These are phyloP conservation scores for Globisporangium paddicum DNA, from an alignment of 352 stramenopile species.

Conservation along the genomic window DNA sequence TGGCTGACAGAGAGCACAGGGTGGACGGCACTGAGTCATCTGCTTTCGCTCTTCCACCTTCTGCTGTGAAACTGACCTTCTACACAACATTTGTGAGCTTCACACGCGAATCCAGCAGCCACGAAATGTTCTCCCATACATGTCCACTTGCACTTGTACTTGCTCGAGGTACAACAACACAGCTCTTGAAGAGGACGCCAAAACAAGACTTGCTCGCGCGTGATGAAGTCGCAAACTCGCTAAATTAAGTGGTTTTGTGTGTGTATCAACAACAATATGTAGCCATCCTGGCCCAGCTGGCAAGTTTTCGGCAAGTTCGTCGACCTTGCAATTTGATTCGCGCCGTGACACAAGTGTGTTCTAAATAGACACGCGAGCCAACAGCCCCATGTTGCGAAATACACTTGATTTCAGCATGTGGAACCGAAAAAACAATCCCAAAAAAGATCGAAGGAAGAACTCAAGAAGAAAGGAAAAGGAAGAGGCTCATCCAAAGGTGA, in stretches of 20 bases:
- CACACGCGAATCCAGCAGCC: not conserved
- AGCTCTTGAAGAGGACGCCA: too few species aligned
- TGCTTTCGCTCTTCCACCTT: too few species aligned
- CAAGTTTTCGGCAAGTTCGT: too few species aligned
- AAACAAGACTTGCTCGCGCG: too few species aligned
- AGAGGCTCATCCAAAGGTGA: not conserved
- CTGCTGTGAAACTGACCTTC: not conserved
- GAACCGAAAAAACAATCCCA: not conserved
- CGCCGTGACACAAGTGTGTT: not conserved
- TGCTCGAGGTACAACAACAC: too few species aligned
- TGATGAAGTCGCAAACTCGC: too few species aligned
- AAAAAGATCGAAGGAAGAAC: constrained; percentile 9
- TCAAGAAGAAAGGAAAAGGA: constrained; percentile 1
- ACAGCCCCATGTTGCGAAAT: not conserved
- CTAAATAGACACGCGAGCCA: too few species aligned
- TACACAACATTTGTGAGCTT: not conserved
- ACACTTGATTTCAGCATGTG: constrained; percentile 4
- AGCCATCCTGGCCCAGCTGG: not conserved
- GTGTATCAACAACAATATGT: not conserved
- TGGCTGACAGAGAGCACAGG: not conserved
- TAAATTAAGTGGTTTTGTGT: not conserved
- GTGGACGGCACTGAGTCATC: too few species aligned
- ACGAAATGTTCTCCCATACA: not conserved
- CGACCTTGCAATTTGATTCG: not conserved
- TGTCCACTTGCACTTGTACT: not conserved